Evolutionary conservation across 2,329 filamentous ascomycete species (phyloP).

Genomic region (Aspergillus proliferans): DNA sequence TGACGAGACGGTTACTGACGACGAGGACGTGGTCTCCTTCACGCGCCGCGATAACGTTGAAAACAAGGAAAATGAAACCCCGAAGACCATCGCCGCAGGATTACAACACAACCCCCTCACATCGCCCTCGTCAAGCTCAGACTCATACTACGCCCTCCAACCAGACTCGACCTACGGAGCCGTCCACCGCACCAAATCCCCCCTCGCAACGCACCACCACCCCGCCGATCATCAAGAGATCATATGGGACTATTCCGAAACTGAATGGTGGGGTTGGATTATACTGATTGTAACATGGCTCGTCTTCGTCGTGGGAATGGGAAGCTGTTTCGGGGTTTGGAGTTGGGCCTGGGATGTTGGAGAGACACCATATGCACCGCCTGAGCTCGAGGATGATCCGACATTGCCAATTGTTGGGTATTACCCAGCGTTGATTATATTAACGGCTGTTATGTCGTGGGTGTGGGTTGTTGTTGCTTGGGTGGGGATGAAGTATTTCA

Average conservation of each 20-base stretch:
- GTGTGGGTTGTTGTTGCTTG: constrained; percentile 96
- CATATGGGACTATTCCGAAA: constrained; percentile 82
- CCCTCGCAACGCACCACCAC: constrained; percentile 27
- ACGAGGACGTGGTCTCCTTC: constrained; percentile 70
- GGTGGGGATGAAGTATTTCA: constrained; percentile 99
- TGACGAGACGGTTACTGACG: constrained; percentile 71
- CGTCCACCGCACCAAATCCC: constrained; percentile 32
- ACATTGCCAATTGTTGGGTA: constrained; percentile 95
- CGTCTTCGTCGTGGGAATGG: constrained; percentile 95
- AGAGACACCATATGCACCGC: constrained; percentile 89
- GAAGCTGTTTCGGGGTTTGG: constrained; percentile 90
- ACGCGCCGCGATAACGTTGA: constrained; percentile 41
- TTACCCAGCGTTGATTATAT: constrained; percentile 87
- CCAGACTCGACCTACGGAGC: constrained; percentile 29
- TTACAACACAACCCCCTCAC: constrained; percentile 18
- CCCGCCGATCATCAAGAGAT: constrained; percentile 38
- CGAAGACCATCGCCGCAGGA: constrained; percentile 9
- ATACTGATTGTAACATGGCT: constrained; percentile 87
- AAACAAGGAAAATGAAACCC: neutral
- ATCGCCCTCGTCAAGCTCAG: constrained; percentile 52
- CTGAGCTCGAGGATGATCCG: constrained; percentile 89
- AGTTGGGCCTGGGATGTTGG: constrained; percentile 99
- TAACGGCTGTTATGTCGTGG: constrained; percentile 96
- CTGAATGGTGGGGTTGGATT: constrained; percentile 97
- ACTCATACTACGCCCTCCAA: constrained; percentile 55